Evolutionary conservation across 2,329 filamentous ascomycete species (phyloP), one percentile per base, ranked within the genome.

Genomic region (Clathrospora elynae): DNA sequence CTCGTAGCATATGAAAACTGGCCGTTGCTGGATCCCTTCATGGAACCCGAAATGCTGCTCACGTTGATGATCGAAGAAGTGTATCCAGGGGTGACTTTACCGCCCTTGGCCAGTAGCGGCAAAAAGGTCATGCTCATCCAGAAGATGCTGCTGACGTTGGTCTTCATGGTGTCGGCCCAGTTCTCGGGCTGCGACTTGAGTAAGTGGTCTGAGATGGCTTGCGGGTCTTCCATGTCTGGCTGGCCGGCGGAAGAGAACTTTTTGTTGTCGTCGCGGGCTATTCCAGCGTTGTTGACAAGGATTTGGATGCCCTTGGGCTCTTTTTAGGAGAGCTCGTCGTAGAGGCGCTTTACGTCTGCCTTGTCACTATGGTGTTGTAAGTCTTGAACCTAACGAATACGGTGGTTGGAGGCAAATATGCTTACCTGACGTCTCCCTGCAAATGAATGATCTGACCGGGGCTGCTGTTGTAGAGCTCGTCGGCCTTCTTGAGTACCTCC

Each of bases 41-140:
- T 73, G 4, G 75, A 58, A 1, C 78, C 78, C 1, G 72, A 73
- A 31, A 78, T 75, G n/a, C 73, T 78, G 25, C 71, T 70, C 33
- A 82, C 75, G 37, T 82, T 82, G 50, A 83, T 73, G 17, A 83
- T 71, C 12, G 65, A 73, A 3, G 75, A 75, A 1, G 72, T 71
- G 55, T 77, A 78, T 4, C 76, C 75, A 0, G 73, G 73, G 1
- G 74, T 75, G 4, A 69, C 61, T 2, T 69, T 62, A 8, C 67
- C 61, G 5, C 76, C 78, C 43, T 78, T 78, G 1, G 74, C 75
- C 1, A 82, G 71, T 2, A 81, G 66, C 0, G 78, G 78, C 2
- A 82, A 66, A 57, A 83, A 77, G 1, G 77, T 77, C 49, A 79
- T 78, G 12, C 75, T 74, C 50, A 78, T 76, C 64, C 78, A 81